A percentile compares a stretch with the other conserved stretches of the same genome.
Conservation (phyloP, 352 stramenopile species). For the Globisporangium carolinianum region DNA sequence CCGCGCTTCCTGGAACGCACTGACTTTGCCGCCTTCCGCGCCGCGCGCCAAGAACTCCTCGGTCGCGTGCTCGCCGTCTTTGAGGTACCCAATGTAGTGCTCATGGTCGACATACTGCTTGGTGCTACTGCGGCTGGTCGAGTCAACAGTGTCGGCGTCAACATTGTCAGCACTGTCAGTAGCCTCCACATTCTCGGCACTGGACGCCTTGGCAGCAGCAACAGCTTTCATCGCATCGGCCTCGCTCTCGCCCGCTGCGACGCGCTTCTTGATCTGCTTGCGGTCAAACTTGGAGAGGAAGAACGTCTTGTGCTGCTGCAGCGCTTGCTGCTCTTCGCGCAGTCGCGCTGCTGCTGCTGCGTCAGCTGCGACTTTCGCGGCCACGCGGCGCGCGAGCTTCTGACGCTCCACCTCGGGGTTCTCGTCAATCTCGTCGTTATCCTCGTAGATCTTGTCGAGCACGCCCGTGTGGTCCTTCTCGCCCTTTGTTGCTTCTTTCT, state of each 20-base stretch:
- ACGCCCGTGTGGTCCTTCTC: conserved; percentile 19
- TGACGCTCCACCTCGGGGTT: conserved; percentile 23
- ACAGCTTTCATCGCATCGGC: conserved; percentile 69
- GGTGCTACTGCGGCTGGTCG: conserved; percentile 17
- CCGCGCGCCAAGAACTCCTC: conserved; percentile 71
- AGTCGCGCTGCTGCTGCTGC: conserved; percentile 4
- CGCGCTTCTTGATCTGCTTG: conserved; percentile 91
- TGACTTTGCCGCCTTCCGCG: conserved; percentile 70
- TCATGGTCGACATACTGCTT: conserved; percentile 72
- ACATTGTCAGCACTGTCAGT: conserved; percentile 1
- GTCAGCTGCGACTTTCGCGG: conserved; percentile 7
- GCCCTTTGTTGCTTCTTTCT: conserved; percentile 56
- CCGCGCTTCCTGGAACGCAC: conserved; percentile 72
- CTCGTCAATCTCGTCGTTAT: conserved; percentile 13
- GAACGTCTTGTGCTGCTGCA: conserved; percentile 56
- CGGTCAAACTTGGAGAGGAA: conserved; percentile 93
- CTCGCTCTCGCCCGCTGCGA: conserved; percentile 65
- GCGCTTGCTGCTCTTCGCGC: conserved; percentile 4
- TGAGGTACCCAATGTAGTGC: conserved; percentile 85
- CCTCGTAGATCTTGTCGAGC: conserved; percentile 32
- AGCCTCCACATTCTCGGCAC: conserved; percentile 1
- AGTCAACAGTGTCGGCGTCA: conserved; percentile 16
- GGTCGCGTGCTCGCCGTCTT: conserved; percentile 67
- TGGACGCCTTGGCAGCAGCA: conserved; percentile 26
- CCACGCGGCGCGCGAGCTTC: conserved; percentile 5